Evolutionary conservation across 805 yeast species (phyloP).

Genomic region (Ogataea allantospora): DNA sequence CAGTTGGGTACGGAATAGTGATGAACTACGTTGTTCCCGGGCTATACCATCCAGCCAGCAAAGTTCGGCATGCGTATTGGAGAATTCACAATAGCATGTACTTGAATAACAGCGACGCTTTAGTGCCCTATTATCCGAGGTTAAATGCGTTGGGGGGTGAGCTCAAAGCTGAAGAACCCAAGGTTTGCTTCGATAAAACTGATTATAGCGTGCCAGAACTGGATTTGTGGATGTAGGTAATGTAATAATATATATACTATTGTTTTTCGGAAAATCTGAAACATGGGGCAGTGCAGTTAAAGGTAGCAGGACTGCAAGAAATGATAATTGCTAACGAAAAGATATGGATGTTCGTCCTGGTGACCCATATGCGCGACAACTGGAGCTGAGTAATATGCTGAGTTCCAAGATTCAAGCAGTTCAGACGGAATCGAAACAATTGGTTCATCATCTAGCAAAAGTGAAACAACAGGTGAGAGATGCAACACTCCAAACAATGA

Average conservation of each 20-base stretch:
- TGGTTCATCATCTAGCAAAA: constrained; percentile 27
- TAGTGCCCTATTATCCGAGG: constrained; percentile 81
- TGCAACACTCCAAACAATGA: constrained; percentile 27
- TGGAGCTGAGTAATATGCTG: constrained; percentile 23
- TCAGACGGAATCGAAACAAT: constrained; percentile 27
- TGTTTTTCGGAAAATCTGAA: constrained; percentile 16
- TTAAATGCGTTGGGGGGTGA: constrained; percentile 36
- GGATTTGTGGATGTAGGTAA: constrained; percentile 30
- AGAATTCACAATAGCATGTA: constrained; percentile 73
- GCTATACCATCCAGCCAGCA: constrained; percentile 87
- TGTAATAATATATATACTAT: constrained; percentile 1
- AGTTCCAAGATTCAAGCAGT: constrained; percentile 23
- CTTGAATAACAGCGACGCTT: constrained; percentile 65
- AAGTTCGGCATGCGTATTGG: constrained; percentile 87
- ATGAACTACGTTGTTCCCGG: constrained; percentile 84
- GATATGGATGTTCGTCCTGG: constrained; percentile 12
- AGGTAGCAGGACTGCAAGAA: constrained; percentile 9
- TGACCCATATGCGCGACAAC: constrained; percentile 23
- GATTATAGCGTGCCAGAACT: constrained; percentile 32
- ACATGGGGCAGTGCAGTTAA: constrained; percentile 21
- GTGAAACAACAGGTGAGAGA: constrained; percentile 29
- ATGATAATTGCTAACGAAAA: constrained; percentile 2
- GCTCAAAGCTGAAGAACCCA: constrained; percentile 15
- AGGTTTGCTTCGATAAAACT: constrained; percentile 9
- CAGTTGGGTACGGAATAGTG: constrained; percentile 73